phyloP scores from a whole-genome alignment of 306 rosid genomes.

The Inga oerstediana region DNA sequence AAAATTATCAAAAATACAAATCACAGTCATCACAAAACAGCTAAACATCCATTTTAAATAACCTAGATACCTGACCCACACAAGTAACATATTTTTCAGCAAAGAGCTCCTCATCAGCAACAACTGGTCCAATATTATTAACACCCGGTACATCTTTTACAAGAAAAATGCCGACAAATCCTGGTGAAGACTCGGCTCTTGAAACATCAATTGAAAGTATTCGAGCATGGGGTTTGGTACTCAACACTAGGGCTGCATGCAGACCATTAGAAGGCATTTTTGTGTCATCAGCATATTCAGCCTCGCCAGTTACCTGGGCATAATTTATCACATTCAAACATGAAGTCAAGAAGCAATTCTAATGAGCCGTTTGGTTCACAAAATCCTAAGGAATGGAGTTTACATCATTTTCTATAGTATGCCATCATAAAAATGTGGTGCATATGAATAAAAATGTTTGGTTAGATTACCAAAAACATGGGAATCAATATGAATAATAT shows the following conservation, averaged over 20 bases:
- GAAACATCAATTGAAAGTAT: constrained; percentile 71
- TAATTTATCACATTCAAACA: constrained; percentile 34
- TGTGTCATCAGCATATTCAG: constrained; percentile 82
- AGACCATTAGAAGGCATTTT: constrained; percentile 69
- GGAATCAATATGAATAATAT: too few species aligned
- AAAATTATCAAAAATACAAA: constrained; percentile 13
- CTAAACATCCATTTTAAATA: constrained; percentile 27
- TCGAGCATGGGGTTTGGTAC: constrained; percentile 89
- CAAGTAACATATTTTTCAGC: constrained; percentile 81
- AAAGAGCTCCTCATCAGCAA: constrained; percentile 82
- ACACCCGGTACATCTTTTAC: constrained; percentile 76
- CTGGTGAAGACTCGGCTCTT: constrained; percentile 68
- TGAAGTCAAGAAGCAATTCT: constrained; percentile 19
- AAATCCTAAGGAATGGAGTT: too few species aligned
- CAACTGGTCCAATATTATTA: constrained; percentile 72
- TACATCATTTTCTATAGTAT: too few species aligned
- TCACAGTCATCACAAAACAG: neutral
- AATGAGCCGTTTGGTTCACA: neutral
- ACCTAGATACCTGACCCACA: constrained; percentile 83
- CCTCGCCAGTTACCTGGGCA: constrained; percentile 90
- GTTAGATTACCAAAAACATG: too few species aligned
- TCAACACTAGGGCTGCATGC: constrained; percentile 89
- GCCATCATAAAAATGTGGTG: too few species aligned
- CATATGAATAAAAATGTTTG: too few species aligned
- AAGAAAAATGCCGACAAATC: constrained; percentile 71